phyloP scores from a whole-genome alignment of 73 alveolate genomes.

The Breviolum minutum region DNA sequence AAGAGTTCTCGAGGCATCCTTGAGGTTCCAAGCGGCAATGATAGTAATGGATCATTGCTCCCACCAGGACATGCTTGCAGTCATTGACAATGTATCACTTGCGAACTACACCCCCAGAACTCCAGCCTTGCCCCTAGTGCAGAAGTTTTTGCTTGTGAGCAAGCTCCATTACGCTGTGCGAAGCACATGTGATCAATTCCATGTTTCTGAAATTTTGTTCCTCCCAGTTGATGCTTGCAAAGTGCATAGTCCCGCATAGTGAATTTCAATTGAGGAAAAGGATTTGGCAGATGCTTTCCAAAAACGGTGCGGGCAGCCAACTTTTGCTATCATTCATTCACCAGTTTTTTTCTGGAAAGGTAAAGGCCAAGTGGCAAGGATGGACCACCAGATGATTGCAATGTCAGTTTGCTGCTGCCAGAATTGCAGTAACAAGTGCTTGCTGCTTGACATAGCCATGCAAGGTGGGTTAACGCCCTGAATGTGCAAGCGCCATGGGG shows the following conservation, averaged over 20 bases:
- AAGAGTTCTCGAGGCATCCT: background rate
- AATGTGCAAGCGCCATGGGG: constrained; percentile 93
- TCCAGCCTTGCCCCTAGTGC: constrained; percentile 18
- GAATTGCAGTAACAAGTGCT: background rate
- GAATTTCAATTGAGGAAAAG: background rate
- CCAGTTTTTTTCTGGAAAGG: too few relatives aligned
- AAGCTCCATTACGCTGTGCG: background rate
- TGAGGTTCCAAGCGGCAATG: too few relatives aligned
- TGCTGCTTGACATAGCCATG: background rate
- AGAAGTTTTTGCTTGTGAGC: background rate
- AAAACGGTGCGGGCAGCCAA: background rate
- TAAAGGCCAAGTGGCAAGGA: too few relatives aligned
- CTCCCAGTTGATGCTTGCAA: background rate
- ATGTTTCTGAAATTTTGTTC: background rate
- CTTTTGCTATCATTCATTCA: too few relatives aligned
- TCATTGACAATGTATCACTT: constrained; percentile 39
- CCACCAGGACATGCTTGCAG: constrained; percentile 88
- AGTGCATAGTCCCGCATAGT: too few relatives aligned
- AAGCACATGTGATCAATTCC: background rate
- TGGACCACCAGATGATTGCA: too few relatives aligned
- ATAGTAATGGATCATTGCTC: background rate
- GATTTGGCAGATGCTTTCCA: constrained; percentile 56
- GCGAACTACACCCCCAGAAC: constrained; percentile 69
- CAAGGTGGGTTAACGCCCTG: constrained; percentile 89
- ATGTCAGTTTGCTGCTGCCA: too few relatives aligned